Evolutionary conservation across 164 flowering plant species (phyloP).

Genomic region (Malania oleifera): DNA sequence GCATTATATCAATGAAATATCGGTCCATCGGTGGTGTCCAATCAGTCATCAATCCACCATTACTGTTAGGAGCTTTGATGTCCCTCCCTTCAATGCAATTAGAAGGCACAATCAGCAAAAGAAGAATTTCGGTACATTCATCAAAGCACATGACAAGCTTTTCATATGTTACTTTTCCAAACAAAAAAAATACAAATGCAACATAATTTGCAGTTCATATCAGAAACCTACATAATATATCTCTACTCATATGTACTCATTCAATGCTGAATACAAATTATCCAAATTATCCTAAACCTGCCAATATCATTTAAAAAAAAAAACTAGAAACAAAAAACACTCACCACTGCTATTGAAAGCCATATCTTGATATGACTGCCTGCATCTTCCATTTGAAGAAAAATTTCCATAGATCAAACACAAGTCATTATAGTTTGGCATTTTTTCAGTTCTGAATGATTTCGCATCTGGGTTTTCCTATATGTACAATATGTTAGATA

Average conservation of each 20-base stretch:
- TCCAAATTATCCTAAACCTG: not conserved
- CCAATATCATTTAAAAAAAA: not conserved
- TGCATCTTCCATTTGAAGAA: conserved; percentile 7
- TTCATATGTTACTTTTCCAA: too few relatives aligned
- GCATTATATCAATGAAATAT: conserved; percentile 25
- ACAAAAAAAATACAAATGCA: not conserved
- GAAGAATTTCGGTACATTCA: not conserved
- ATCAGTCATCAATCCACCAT: conserved; percentile 13
- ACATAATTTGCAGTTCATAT: not conserved
- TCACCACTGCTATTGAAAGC: conserved; percentile 10
- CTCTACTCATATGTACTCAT: not conserved
- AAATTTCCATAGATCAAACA: conserved; percentile 19
- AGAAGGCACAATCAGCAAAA: not conserved
- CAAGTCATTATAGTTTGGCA: conserved; percentile 22
- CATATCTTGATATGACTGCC: conserved; percentile 3
- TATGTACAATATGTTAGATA: conserved; percentile 9
- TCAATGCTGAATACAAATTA: not conserved
- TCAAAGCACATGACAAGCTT: not conserved
- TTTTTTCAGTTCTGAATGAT: conserved; percentile 11
- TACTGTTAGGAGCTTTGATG: not conserved
- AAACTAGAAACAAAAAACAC: not conserved
- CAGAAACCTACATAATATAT: not conserved
- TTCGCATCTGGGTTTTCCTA: conserved; percentile 23
- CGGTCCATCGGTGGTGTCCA: conserved; percentile 38
- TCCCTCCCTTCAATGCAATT: conserved; percentile 9